Percentiles rank a stretch among this genome's conserved stretches.
Conservation (phyloP, 2,329 filamentous ascomycete species). For the Diaporthe sp. region DNA sequence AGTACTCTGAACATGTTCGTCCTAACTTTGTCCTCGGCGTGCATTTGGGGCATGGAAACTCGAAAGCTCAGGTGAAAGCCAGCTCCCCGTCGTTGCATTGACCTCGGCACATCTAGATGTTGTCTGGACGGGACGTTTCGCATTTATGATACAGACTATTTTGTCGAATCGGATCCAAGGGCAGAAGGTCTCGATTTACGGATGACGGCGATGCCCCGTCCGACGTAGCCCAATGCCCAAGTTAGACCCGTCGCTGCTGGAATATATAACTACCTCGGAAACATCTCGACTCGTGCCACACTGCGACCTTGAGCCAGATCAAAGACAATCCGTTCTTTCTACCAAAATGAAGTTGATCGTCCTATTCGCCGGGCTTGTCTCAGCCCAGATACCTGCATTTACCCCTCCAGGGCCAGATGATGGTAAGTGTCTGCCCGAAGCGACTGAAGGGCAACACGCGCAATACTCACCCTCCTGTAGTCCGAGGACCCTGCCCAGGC, state of each 20-base stretch:
- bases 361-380: background rate
- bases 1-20: background rate
- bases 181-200: background rate
- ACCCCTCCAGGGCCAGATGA: constrained; percentile 33
- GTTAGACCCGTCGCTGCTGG: background rate
- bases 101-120: background rate
- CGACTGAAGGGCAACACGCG: background rate
- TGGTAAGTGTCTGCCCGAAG: background rate
- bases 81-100: background rate
- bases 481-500: constrained; percentile 34
- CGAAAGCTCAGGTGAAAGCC: background rate
- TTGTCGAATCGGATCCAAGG: constrained; percentile 5
- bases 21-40: background rate
- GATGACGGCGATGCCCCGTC: background rate
- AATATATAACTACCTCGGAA: background rate
- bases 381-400: constrained; percentile 26
- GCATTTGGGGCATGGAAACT: background rate
- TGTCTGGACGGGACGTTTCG: constrained; percentile 9
- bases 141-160: background rate
- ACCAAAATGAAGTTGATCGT: background rate
- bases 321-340: too few species aligned
- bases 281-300: background rate
- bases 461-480: background rate
- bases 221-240: background rate
- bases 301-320: background rate